Conservation (phyloP, 176 grass and related monocot species). For the Triticum aestivum region DNA sequence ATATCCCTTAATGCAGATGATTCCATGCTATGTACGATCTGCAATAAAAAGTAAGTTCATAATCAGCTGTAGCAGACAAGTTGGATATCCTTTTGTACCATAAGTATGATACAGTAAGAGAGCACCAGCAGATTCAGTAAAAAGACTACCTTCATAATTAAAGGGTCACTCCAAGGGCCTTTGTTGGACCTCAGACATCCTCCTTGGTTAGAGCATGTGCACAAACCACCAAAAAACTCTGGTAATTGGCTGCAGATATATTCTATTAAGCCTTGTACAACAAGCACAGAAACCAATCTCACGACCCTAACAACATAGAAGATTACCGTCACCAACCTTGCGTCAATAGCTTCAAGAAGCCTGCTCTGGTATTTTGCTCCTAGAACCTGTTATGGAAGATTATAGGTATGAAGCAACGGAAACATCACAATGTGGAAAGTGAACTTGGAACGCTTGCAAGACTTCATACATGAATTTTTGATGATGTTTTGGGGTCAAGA, state of each 20-base stretch:
- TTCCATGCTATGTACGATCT: constrained; percentile 81
- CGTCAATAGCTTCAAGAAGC: constrained; percentile 90
- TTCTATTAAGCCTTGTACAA: constrained; percentile 28
- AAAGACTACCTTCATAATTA: constrained; percentile 74
- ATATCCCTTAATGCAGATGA: constrained; percentile 51
- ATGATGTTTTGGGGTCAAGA: constrained; percentile 98
- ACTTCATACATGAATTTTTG: constrained; percentile 86
- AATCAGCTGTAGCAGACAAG: constrained; percentile 9
- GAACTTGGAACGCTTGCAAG: constrained; percentile 22
- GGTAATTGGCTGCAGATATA: constrained; percentile 81
- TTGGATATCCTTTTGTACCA: background rate
- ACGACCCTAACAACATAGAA: constrained; percentile 24
- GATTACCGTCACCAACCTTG: constrained; percentile 58
- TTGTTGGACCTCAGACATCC: constrained; percentile 92
- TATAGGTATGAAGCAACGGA: constrained; percentile 16
- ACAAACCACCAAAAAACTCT: constrained; percentile 82
- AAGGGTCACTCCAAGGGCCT: constrained; percentile 95
- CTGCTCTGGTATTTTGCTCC: constrained; percentile 88
- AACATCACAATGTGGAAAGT: constrained; percentile 20
- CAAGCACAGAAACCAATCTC: constrained; percentile 19
- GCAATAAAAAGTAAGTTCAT: constrained; percentile 37
- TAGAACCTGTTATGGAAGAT: constrained; percentile 62
- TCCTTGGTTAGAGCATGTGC: constrained; percentile 67
- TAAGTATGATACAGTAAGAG: constrained; percentile 13
- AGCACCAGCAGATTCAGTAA: constrained; percentile 1